phyloP scores from a whole-genome alignment of 129 eudicot species.

The Flaveria brownii region DNA sequence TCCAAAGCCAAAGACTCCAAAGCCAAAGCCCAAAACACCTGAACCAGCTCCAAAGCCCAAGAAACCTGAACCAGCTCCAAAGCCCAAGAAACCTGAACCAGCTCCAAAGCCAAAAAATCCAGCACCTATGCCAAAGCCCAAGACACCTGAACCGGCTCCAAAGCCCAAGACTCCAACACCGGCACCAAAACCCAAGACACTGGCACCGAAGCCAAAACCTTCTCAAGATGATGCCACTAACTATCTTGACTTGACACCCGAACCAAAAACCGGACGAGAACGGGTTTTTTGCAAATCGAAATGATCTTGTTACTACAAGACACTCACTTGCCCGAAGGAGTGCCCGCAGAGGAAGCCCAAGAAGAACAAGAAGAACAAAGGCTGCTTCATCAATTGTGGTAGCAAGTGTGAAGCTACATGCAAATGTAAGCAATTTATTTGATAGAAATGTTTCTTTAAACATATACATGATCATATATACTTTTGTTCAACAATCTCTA shows the following conservation, averaged over 20 bases:
- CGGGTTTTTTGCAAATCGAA: conserved; percentile 41
- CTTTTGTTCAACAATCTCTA: not conserved
- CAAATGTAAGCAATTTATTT: conserved; percentile 47
- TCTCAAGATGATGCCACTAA: conserved; percentile 35
- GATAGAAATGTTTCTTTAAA: not conserved
- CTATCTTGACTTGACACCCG: conserved; percentile 34
- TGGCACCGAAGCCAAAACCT: conserved; percentile 10
- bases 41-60: not conserved
- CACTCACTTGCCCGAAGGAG: conserved; percentile 58
- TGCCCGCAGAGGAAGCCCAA: conserved; percentile 74
- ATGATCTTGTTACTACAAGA: conserved; percentile 43
- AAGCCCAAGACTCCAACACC: not conserved
- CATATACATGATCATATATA: not conserved
- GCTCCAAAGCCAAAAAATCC: not conserved
- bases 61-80: not conserved
- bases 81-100: not conserved
- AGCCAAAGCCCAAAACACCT: not conserved
- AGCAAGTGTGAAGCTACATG: conserved; percentile 73
- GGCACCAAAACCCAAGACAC: not conserved
- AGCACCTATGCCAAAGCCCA: not conserved
- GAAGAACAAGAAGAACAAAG: conserved; percentile 63
- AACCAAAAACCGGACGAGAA: conserved; percentile 47
- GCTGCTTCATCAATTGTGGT: conserved; percentile 56
- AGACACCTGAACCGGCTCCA: not conserved
- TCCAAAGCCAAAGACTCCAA: conserved; percentile 11